phyloP scores from a whole-genome alignment of 805 yeast genomes.

The Myxozyma geophila region DNA sequence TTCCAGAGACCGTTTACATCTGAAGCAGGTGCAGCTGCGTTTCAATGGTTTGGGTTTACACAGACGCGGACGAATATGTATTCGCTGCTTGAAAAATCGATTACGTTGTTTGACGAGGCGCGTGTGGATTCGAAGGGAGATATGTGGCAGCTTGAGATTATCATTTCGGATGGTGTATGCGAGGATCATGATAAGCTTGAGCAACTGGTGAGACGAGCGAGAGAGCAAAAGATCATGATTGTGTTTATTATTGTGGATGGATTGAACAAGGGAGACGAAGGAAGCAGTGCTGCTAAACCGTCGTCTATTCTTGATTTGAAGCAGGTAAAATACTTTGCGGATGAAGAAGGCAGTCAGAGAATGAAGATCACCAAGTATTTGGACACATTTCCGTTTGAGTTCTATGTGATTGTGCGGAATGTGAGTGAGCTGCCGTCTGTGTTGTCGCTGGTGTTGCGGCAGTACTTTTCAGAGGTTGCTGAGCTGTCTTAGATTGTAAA shows the following conservation, averaged over 20 bases:
- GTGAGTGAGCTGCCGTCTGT: constrained; percentile 90
- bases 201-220: constrained; percentile 84
- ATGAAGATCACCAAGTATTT: constrained; percentile 81
- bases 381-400: constrained; percentile 95
- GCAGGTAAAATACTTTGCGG: constrained; percentile 76
- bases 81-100: constrained; percentile 70
- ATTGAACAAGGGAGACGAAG: constrained; percentile 52
- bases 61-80: constrained; percentile 86
- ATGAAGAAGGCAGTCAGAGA: constrained; percentile 65
- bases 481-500: constrained; percentile 26
- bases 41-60: constrained; percentile 88
- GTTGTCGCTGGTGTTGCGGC: constrained; percentile 85
- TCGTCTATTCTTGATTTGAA: constrained; percentile 87
- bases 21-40: constrained; percentile 80
- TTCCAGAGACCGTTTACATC: constrained; percentile 83
- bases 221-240: constrained; percentile 90
- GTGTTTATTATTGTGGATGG: constrained; percentile 96
- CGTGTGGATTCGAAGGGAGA: constrained; percentile 54
- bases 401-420: constrained; percentile 89
- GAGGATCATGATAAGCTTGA: constrained; percentile 88
- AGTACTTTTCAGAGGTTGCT: constrained; percentile 80
- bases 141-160: constrained; percentile 91
- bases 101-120: constrained; percentile 71
- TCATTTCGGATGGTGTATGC: constrained; percentile 95
- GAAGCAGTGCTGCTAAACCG: not conserved